These are phyloP conservation scores for Peribolospora kevripleyi DNA, from an alignment of 768 basidiomycete genomes.

Conservation along the genomic window DNA sequence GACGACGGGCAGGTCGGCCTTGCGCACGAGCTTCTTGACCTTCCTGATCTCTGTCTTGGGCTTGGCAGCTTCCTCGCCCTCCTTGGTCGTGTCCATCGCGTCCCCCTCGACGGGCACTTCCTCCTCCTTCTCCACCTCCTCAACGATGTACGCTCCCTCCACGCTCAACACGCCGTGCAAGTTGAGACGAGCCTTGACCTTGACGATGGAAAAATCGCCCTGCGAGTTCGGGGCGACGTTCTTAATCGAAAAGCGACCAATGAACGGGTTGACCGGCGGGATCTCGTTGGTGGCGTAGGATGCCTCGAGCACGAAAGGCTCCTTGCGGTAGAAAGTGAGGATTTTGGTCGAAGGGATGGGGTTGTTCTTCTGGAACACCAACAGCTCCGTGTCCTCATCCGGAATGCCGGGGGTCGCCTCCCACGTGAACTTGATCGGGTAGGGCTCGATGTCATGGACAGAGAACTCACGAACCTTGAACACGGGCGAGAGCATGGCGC, in stretches of 20 bases:
- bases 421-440: constrained; percentile 83
- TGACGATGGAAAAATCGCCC: constrained; percentile 57
- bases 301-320: constrained; percentile 68
- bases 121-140: constrained; percentile 37
- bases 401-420: constrained; percentile 47
- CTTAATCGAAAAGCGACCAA: constrained; percentile 61
- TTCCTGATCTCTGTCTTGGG: constrained; percentile 30
- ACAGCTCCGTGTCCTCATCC: constrained; percentile 66
- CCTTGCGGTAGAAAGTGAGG: constrained; percentile 77
- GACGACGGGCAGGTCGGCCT: constrained; percentile 55
- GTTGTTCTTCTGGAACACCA: constrained; percentile 72
- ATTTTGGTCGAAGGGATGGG: constrained; percentile 78
- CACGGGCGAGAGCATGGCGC: constrained; percentile 86
- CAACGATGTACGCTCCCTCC: constrained; percentile 50
- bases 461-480: constrained; percentile 95
- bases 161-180: constrained; percentile 66
- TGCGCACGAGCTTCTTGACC: constrained; percentile 67
- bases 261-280: constrained; percentile 70
- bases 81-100: constrained; percentile 41
- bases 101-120: constrained; percentile 40
- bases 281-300: constrained; percentile 44
- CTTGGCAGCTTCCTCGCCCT: constrained; percentile 21
- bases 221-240: constrained; percentile 36
- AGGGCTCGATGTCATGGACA: constrained; percentile 59
- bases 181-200: constrained; percentile 75